Conservation (phyloP, 23 red algal genomes). For the Gracilaria caudata region DNA sequence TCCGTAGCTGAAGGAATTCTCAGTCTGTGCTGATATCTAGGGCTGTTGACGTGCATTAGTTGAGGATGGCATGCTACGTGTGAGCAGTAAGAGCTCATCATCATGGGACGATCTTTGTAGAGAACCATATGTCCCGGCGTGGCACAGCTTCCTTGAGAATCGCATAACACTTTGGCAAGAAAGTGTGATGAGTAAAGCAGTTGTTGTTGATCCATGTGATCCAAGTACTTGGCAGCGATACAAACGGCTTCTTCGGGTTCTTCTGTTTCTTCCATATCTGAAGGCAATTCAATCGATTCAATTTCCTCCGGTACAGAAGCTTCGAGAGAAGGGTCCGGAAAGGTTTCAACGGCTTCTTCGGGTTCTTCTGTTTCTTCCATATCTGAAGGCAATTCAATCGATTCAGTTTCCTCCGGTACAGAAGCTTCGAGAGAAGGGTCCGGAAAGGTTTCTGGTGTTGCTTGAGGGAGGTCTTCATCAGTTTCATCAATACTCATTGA, state of each 20-base stretch:
- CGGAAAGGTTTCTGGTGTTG: neutral
- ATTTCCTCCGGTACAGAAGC: neutral
- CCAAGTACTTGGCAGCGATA: neutral
- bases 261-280: neutral
- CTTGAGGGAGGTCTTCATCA: neutral
- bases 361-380: neutral
- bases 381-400: neutral
- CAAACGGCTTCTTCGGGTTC: conserved; percentile 12
- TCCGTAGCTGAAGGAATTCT: neutral
- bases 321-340: too few species aligned
- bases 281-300: neutral
- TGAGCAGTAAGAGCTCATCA: conserved; percentile 22
- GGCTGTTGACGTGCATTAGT: conserved; percentile 17
- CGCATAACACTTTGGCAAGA: conserved; percentile 1
- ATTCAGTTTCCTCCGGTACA: neutral
- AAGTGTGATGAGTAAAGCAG: neutral
- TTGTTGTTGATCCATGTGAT: neutral
- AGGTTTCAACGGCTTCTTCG: conserved; percentile 5
- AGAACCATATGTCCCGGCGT: conserved; percentile 26
- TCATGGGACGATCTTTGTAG: neutral
- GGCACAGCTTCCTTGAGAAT: neutral
- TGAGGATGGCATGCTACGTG: neutral
- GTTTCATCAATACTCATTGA: neutral
- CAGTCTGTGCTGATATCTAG: neutral
- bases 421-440: neutral